Evolutionary conservation across 225 moss, liverwort and hornwort species (phyloP).

Genomic region (Pseudoscleropodium purum): DNA sequence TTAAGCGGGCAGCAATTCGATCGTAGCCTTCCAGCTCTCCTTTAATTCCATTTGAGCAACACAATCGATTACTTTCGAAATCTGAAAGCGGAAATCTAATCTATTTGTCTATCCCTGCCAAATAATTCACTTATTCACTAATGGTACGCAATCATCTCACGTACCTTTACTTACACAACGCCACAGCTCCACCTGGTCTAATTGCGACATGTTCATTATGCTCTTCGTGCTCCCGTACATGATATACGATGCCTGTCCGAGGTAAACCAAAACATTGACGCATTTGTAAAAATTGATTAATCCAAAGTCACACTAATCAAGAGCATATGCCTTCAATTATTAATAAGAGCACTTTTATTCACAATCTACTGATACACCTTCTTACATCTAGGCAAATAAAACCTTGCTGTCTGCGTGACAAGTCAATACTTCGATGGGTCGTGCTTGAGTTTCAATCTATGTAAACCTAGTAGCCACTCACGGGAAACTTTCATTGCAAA

Average conservation of each 20-base stretch:
- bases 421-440: not conserved
- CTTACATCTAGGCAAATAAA: not conserved
- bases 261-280: constrained; percentile 1
- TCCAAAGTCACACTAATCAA: not conserved
- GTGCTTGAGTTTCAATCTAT: not conserved
- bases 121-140: not conserved
- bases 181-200: constrained; percentile 95
- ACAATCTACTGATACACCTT: not conserved
- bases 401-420: not conserved
- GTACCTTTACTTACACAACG: constrained; percentile 85
- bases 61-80: not conserved
- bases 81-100: not conserved
- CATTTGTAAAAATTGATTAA: not conserved
- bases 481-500: not conserved
- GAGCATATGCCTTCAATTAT: not conserved
- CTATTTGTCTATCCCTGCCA: not conserved
- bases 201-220: constrained; percentile 94
- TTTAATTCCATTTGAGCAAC: constrained; percentile 11
- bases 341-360: not conserved
- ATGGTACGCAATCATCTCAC: not conserved
- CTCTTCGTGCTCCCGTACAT: constrained; percentile 97
- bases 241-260: constrained; percentile 78
- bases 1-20: constrained; percentile 70
- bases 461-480: not conserved
- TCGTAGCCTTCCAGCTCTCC: constrained; percentile 89